phyloP scores from a whole-genome alignment of 768 basidiomycete species.

The Mycena epipterygia region DNA sequence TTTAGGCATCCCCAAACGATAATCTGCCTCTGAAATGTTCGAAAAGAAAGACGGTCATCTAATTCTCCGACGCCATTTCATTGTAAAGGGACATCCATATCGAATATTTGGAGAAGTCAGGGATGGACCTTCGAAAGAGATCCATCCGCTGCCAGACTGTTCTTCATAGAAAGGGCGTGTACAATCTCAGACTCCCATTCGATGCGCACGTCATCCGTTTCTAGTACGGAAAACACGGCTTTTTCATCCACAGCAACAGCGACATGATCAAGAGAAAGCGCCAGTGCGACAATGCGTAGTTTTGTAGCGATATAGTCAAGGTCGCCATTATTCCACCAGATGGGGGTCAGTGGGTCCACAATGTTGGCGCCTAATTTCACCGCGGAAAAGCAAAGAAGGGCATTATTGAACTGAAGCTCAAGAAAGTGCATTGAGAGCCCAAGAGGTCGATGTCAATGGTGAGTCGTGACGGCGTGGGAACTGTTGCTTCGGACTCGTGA shows the following conservation, averaged over 20 bases:
- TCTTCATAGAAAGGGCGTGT: background rate
- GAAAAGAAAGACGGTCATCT: slow-evolving; percentile 89
- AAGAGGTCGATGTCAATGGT: too few relatives aligned
- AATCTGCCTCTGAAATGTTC: slow-evolving; percentile 85
- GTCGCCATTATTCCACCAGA: too few relatives aligned
- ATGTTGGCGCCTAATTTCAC: too few relatives aligned
- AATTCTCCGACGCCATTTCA: background rate
- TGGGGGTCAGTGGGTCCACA: too few relatives aligned
- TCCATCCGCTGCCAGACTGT: background rate
- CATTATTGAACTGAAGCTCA: too few relatives aligned
- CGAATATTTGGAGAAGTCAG: background rate
- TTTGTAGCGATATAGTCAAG: background rate
- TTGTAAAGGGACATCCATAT: background rate
- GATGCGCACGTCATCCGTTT: background rate
- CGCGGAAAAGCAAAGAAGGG: too few relatives aligned
- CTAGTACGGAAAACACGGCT: background rate
- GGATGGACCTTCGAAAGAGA: background rate
- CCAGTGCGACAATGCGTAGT: slow-evolving; percentile 2
- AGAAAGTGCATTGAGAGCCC: too few relatives aligned
- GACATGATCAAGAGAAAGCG: background rate
- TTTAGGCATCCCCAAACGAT: slow-evolving; percentile 89
- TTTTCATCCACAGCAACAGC: background rate
- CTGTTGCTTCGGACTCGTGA: background rate
- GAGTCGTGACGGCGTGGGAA: too few relatives aligned
- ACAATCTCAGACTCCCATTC: background rate